Evolutionary conservation across 1,139 yeast genomes (phyloP).

Genomic region (Candida sojae): DNA sequence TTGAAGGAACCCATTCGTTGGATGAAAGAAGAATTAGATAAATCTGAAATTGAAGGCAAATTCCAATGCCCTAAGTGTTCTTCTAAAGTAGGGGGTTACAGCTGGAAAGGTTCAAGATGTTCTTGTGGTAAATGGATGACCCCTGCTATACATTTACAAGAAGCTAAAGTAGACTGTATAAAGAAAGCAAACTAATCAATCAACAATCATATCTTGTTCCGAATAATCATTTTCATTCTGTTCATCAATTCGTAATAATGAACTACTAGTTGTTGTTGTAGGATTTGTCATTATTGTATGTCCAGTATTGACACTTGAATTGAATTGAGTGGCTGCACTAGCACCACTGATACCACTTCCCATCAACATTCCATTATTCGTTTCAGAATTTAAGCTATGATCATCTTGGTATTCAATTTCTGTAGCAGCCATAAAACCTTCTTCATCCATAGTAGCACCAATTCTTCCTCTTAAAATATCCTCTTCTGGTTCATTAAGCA

Average conservation of each 20-base stretch:
- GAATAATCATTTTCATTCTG: constrained; percentile 22
- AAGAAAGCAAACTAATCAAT: constrained; percentile 5
- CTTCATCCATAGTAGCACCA: constrained; percentile 25
- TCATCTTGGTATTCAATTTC: constrained; percentile 60
- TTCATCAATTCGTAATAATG: constrained; percentile 12
- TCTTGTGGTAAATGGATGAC: constrained; percentile 96
- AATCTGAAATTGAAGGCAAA: constrained; percentile 80
- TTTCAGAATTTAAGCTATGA: constrained; percentile 36
- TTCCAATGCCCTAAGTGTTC: constrained; percentile 82
- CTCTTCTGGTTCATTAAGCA: constrained; percentile 12
- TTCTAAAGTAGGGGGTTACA: constrained; percentile 84
- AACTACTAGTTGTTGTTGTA: constrained; percentile 19
- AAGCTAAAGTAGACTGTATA: constrained; percentile 77
- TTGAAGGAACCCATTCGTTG: constrained; percentile 84
- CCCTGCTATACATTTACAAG: constrained; percentile 84
- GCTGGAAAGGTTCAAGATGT: constrained; percentile 95
- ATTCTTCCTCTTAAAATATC: constrained; percentile 6
- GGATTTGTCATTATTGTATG: constrained; percentile 21
- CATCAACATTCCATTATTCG: constrained; percentile 20
- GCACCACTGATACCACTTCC: constrained; percentile 17
- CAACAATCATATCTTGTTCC: constrained; percentile 46
- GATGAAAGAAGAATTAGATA: constrained; percentile 81
- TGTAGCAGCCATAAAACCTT: constrained; percentile 53
- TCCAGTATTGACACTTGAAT: constrained; percentile 18
- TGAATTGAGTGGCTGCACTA: constrained; percentile 15